Percentiles rank a stretch among this genome's conserved stretches.
Conservation (phyloP, 2,329 filamentous ascomycete species). For the Aspergillus niger region DNA sequence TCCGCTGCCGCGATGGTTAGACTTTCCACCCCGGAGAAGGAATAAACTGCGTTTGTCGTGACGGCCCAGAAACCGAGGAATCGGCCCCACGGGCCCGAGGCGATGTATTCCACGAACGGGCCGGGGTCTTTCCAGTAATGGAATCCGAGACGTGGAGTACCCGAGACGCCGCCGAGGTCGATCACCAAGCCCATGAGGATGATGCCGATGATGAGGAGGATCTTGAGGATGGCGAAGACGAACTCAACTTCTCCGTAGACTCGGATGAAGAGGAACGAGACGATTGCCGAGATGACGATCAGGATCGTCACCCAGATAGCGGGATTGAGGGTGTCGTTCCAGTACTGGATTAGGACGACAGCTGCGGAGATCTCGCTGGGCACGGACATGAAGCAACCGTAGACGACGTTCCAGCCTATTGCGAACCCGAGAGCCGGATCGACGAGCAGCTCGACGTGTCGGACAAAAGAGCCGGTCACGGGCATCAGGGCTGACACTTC, state of each 20-base stretch:
- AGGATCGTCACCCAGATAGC: constrained; percentile 54
- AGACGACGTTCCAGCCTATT: constrained; percentile 51
- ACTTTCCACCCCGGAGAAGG: constrained; percentile 48
- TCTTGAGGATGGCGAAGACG: constrained; percentile 55
- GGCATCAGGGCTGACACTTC: constrained; percentile 56
- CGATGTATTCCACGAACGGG: constrained; percentile 67
- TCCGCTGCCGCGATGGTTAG: constrained; percentile 60
- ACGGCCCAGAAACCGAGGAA: constrained; percentile 64
- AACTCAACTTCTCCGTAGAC: constrained; percentile 57
- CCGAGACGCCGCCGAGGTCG: constrained; percentile 63
- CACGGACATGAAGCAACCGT: constrained; percentile 58
- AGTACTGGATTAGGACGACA: constrained; percentile 45
- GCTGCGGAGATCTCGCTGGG: constrained; percentile 65
- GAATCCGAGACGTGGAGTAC: constrained; percentile 63
- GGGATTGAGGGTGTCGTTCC: constrained; percentile 33
- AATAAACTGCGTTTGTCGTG: constrained; percentile 45
- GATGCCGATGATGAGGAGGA: constrained; percentile 51
- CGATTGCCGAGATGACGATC: constrained; percentile 58
- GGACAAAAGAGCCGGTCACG: constrained; percentile 53
- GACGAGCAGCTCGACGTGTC: constrained; percentile 54
- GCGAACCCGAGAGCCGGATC: constrained; percentile 55
- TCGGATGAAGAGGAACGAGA: constrained; percentile 58
- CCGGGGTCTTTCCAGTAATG: constrained; percentile 69
- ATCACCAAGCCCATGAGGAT: constrained; percentile 56
- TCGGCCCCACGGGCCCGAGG: constrained; percentile 57